A percentile compares a stretch with the other conserved stretches of the same genome.
Conservation (phyloP, 2,329 filamentous ascomycete species). For the Lasiodiplodia gonubiensis region DNA sequence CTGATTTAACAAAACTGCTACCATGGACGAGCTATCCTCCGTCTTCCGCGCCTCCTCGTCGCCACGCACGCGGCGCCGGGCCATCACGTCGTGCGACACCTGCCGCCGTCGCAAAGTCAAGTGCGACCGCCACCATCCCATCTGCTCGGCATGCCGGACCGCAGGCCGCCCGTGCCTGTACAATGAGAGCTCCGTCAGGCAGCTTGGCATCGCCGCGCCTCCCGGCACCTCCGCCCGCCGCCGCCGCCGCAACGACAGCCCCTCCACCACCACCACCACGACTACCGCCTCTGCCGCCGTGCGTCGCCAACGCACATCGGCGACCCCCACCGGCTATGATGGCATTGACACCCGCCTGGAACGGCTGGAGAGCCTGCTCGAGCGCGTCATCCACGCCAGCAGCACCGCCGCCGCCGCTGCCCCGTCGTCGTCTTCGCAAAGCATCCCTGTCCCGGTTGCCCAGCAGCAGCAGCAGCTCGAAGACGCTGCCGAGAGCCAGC, state of each 20-base stretch:
- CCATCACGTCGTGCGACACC: conserved; percentile 45
- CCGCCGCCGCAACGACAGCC: not conserved
- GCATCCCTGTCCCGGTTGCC: too few relatives aligned
- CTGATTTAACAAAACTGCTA: not conserved
- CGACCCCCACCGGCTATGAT: conserved; percentile 34
- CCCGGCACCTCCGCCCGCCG: not conserved
- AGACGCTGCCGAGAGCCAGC: not conserved
- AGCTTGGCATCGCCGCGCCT: not conserved
- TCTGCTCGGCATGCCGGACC: conserved; percentile 45
- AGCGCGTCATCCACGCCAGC: conserved; percentile 28
- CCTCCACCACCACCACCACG: not conserved
- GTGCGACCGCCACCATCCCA: conserved; percentile 46
- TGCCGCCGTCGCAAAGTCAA: conserved; percentile 46
- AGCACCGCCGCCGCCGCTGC: conserved; percentile 25
- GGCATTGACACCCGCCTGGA: conserved; percentile 39
- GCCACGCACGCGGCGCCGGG: not conserved
- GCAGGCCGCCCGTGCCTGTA: conserved; percentile 45
- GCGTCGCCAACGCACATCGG: not conserved
- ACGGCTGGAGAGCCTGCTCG: conserved; percentile 43
- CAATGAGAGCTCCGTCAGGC: conserved; percentile 27
- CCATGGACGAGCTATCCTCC: not conserved
- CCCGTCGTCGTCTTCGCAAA: too few relatives aligned
- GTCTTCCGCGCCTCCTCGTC: not conserved
- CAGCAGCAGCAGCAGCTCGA: too few relatives aligned
- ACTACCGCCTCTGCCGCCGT: not conserved